Percentiles rank a stretch among this genome's conserved stretches.
phyloP scores from a whole-genome alignment of 2,329 filamentous ascomycete species.

The Fusarium cyanostomum region DNA sequence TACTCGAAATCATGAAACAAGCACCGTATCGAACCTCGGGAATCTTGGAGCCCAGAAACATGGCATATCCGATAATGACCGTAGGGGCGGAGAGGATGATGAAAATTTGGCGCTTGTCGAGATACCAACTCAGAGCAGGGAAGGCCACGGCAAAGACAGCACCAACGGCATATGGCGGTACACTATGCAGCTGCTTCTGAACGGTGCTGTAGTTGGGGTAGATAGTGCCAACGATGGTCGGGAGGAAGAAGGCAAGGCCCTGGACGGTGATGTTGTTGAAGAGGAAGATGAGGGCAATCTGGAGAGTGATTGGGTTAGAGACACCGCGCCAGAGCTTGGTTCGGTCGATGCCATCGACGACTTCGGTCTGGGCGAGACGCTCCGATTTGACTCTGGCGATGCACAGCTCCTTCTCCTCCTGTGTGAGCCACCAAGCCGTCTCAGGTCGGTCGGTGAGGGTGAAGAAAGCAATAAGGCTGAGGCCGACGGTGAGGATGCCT shows the following conservation, averaged over 20 bases:
- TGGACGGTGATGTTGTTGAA: conserved; percentile 74
- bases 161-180: conserved; percentile 71
- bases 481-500: conserved; percentile 65
- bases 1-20: conserved; percentile 69
- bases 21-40: conserved; percentile 66
- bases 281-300: conserved; percentile 66
- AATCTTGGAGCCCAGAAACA: conserved; percentile 65
- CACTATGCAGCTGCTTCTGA: conserved; percentile 70
- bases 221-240: conserved; percentile 71
- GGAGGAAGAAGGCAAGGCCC: conserved; percentile 72
- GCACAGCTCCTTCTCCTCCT: conserved; percentile 71
- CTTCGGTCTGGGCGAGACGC: conserved; percentile 66
- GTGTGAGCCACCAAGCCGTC: conserved; percentile 70
- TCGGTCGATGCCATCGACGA: conserved; percentile 69
- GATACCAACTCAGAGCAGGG: conserved; percentile 65
- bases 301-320: conserved; percentile 65
- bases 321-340: conserved; percentile 68
- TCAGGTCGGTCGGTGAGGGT: conserved; percentile 74
- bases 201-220: conserved; percentile 67
- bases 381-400: conserved; percentile 69
- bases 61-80: conserved; percentile 70
- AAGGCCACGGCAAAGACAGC: conserved; percentile 68
- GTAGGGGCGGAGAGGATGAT: conserved; percentile 64
- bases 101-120: conserved; percentile 64
- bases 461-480: conserved; percentile 67